Evolutionary conservation across 225 moss, liverwort and hornwort genomes (phyloP), one percentile per base, ranked within the genome.

Genomic region (Neckera pumila): DNA sequence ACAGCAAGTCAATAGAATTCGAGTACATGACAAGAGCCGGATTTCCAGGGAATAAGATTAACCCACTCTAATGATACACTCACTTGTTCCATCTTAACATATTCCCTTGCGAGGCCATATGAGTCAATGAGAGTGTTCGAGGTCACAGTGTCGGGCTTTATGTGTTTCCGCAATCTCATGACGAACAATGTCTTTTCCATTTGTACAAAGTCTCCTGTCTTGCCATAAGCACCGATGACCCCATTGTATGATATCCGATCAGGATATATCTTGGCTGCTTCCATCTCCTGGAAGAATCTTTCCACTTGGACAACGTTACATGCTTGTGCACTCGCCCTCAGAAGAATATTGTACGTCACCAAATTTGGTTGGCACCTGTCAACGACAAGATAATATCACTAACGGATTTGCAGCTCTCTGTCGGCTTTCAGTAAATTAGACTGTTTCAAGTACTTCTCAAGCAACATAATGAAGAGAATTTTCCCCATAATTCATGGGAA

Each of bases 41-140:
- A 40, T 57, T 82, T 49, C 56, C 56, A 81, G n/a, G 54, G 69
- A 42, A 59, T 85, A 51, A 85, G 54, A 80, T 79, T 54, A n/a
- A 66, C 59, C 43, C 36, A 73, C 42, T 72, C 75, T 81, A 60
- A 85, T 56, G n/a, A 86, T 56, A 88, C 73, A 88, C 94, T 91
- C 88, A 97, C 96, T 83, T 93, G 94, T 88, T 99, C 99, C 99
- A 97, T 97, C 91, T 97, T 99, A 43, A 91, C 88, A 88, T 97
- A 97, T 63, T 93, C 95, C 70, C 88, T 87, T 9, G 91, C 96
- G 66, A 90, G 94, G 69, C 99, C 97, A 90, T 99, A 99, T 7
- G 96, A 92, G 85, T 96, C 90, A 59, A 99, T 95, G 40, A 99
- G 92, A 72, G 92, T 94, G 89, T 99, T 99, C 64, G 96, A 96